phyloP scores from a whole-genome alignment of 1,139 yeast species.

The Geotrichum cucujoidarum region DNA sequence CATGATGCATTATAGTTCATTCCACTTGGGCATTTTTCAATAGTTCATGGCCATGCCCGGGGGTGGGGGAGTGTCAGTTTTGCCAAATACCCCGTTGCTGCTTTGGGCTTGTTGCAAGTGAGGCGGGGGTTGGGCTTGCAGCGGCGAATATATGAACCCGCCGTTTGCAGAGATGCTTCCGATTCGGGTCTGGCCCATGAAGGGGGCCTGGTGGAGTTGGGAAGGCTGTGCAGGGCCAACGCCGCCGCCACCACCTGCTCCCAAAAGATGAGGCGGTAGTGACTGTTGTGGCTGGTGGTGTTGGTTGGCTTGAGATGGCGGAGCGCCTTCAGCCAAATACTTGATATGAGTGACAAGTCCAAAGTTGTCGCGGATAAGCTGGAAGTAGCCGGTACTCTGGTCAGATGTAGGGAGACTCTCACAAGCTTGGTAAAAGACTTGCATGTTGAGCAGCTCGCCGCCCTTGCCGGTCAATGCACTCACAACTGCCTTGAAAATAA shows the following conservation, averaged over 20 bases:
- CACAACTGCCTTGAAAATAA: constrained; percentile 32
- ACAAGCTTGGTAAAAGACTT: constrained; percentile 33
- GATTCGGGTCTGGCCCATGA: neutral
- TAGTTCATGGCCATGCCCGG: constrained; percentile 1
- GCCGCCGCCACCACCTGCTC: no score
- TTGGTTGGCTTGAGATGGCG: neutral
- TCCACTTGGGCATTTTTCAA: neutral
- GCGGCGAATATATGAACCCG: constrained; percentile 3
- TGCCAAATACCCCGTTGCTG: neutral
- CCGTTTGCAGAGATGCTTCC: neutral
- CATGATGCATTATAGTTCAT: neutral
- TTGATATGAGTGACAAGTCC: constrained; percentile 36
- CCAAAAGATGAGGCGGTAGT: neutral
- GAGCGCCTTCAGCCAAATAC: constrained; percentile 13
- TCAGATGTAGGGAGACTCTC: constrained; percentile 11
- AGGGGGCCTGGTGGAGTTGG: no score
- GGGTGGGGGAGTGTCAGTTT: neutral
- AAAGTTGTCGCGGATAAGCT: constrained; percentile 32
- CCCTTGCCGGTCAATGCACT: constrained; percentile 9
- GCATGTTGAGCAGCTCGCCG: constrained; percentile 27
- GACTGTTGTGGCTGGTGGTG: constrained; percentile 4
- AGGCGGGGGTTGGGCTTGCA: neutral
- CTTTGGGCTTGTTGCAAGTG: neutral
- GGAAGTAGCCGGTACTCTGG: constrained; percentile 23
- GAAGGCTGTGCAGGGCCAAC: no score